These are phyloP conservation scores for Nakazawaea holstii DNA, from an alignment of 805 yeast genomes.

Conservation along the genomic window DNA sequence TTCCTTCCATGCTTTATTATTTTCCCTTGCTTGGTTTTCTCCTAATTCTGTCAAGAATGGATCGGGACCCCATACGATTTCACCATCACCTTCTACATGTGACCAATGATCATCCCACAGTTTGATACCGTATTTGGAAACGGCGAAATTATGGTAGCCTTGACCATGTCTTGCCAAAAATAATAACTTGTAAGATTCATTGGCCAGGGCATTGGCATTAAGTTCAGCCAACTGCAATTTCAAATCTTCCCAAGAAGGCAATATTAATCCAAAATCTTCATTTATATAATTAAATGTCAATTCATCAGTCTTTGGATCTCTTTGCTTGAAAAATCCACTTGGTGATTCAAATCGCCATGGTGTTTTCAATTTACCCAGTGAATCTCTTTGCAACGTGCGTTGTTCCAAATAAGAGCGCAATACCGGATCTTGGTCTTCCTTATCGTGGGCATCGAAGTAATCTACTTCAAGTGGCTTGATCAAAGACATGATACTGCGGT, in stretches of 20 bases:
- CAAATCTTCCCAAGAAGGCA: slow-evolving; percentile 35
- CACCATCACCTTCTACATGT: slow-evolving; percentile 46
- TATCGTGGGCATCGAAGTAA: slow-evolving; percentile 28
- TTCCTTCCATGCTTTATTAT: slow-evolving; percentile 35
- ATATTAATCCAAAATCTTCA: slow-evolving; percentile 38
- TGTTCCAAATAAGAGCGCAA: background rate
- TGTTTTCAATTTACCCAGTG: slow-evolving; percentile 20
- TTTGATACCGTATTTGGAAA: slow-evolving; percentile 46
- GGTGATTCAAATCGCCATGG: slow-evolving; percentile 47
- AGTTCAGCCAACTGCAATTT: slow-evolving; percentile 26
- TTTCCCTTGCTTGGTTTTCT: slow-evolving; percentile 46
- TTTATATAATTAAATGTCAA: slow-evolving; percentile 35
- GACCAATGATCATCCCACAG: slow-evolving; percentile 59
- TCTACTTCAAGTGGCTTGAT: slow-evolving; percentile 28
- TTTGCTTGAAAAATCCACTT: slow-evolving; percentile 45
- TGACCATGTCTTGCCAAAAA: slow-evolving; percentile 66
- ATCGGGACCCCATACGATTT: slow-evolving; percentile 53
- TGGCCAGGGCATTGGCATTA: slow-evolving; percentile 27
- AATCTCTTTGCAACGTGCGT: slow-evolving; percentile 17
- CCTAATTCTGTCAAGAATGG: slow-evolving; percentile 55
- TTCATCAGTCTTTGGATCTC: slow-evolving; percentile 34
- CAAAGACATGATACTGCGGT: slow-evolving; percentile 19
- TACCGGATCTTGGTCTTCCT: slow-evolving; percentile 4
- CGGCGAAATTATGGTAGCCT: slow-evolving; percentile 58
- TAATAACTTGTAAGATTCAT: slow-evolving; percentile 42